Conservation (phyloP, 1,139 yeast genomes). For the Magnusiomyces suaveolens region DNA sequence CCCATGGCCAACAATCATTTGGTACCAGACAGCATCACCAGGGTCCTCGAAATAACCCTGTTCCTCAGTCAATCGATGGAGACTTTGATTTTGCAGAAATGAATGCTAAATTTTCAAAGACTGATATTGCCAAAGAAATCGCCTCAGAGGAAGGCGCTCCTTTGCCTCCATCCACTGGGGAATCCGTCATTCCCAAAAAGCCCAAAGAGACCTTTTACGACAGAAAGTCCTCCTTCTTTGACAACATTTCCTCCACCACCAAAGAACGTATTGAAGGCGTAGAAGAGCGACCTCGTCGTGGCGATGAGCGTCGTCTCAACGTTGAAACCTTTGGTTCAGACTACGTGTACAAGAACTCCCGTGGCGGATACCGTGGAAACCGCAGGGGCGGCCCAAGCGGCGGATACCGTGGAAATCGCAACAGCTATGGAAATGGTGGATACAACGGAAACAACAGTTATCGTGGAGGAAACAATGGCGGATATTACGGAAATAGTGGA, state of each 20-base stretch:
- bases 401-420: conserved; percentile 15
- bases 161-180: background rate
- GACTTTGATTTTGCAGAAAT: conserved; percentile 60
- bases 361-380: conserved; percentile 29
- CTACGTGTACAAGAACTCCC: conserved; percentile 23
- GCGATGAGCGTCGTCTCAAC: conserved; percentile 52
- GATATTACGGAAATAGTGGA: background rate
- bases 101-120: conserved; percentile 50
- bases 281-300: conserved; percentile 44
- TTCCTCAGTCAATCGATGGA: conserved; percentile 18
- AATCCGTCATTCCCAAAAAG: conserved; percentile 17
- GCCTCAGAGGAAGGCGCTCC: background rate
- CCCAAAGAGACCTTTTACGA: conserved; percentile 41
- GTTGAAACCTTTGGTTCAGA: conserved; percentile 60
- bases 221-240: conserved; percentile 71
- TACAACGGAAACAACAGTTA: conserved; percentile 5
- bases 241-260: conserved; percentile 56
- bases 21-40: background rate
- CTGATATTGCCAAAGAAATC: conserved; percentile 23
- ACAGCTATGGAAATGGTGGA: conserved; percentile 1
- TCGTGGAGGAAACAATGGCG: conserved; percentile 6
- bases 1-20: background rate
- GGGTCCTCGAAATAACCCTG: background rate
- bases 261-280: conserved; percentile 28
- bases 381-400: conserved; percentile 33